These are phyloP conservation scores for Vitis hybrid DNA, from an alignment of 177 flowering plant species.

Conservation along the genomic window DNA sequence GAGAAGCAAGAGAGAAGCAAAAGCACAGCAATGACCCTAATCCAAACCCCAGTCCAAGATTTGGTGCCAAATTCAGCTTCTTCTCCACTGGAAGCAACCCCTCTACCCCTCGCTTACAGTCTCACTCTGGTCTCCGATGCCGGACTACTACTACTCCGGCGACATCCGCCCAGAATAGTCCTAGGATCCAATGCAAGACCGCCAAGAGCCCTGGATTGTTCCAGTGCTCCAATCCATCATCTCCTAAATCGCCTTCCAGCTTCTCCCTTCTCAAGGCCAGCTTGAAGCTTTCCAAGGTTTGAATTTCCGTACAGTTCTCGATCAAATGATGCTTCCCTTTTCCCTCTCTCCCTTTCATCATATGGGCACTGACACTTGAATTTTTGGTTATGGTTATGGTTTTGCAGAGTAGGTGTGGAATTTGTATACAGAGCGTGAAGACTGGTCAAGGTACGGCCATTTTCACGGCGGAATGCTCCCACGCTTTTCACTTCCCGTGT, in stretches of 20 bases:
- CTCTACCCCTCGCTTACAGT: constrained; percentile 56
- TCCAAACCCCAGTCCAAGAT: constrained; percentile 30
- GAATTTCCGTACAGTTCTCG: constrained; percentile 1
- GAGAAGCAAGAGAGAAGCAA: constrained; percentile 14
- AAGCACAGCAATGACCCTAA: constrained; percentile 10
- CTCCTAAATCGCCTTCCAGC: constrained; percentile 73
- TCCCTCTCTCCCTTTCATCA: constrained; percentile 2
- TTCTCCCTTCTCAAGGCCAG: constrained; percentile 67
- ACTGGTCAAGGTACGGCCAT: constrained; percentile 81
- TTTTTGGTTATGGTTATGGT: no score
- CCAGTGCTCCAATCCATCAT: constrained; percentile 52
- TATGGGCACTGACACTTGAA: no score
- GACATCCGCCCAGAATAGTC: constrained; percentile 28
- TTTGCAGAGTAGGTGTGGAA: constrained; percentile 69
- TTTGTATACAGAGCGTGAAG: constrained; percentile 71
- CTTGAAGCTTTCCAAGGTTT: constrained; percentile 56
- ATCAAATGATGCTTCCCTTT: background rate
- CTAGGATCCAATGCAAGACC: constrained; percentile 42
- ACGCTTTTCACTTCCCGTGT: constrained; percentile 85
- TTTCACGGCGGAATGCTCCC: constrained; percentile 92
- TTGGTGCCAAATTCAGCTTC: constrained; percentile 51
- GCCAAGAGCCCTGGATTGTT: constrained; percentile 45
- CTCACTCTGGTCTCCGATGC: constrained; percentile 50
- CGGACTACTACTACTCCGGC: constrained; percentile 25
- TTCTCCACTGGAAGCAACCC: constrained; percentile 46